Evolutionary conservation across 2,329 filamentous ascomycete genomes (phyloP), one percentile per base, ranked within the genome.

Genomic region (Monosporascus sp.): DNA sequence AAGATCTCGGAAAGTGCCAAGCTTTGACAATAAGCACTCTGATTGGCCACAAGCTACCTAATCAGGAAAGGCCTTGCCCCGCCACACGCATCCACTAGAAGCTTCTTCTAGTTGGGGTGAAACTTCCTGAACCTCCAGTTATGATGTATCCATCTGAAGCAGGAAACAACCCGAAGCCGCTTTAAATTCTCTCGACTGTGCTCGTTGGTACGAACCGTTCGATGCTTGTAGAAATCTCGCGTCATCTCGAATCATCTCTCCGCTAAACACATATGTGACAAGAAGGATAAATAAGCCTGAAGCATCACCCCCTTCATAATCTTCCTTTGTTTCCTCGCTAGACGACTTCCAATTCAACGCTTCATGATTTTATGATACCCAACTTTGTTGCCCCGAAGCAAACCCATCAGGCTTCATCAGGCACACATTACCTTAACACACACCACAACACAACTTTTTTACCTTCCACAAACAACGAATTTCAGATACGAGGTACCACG

Each of bases 401-500:
- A 53, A 52, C 50, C 22, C 50, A 26, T 26, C 35, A 52, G 47
- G 44, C 52, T 53, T 55, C 50, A 51, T 46, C 20, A 46, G 7
- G n/a, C 31, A 50, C 47, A 49, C 35, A 38, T 47, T 45, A 45
- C 28, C 43, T 51, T 45, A 55, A 55, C 31, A 48, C 51, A 56
- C 50, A 48, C 56, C 52, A 54, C 53, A 51, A 61, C 51, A 55
- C 45, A 48, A 7, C 37, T 22, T n/a, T 28, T 44, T 47, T 40
- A 31, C 37, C 37, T 28, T 48, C 49, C 49, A 43, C 38, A 41
- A 45, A 60, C 50, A 26, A 44, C 9, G 60, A 11, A 63, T 49
- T 15, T 51, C 24, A 41, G 20, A 48, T 48, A 51, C 52, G 54
- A 41, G 44, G 54, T 56, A 63, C 61, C 58, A 57, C 55, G 61